Evolutionary conservation across 345 rosid genomes (phyloP).

Genomic region (Acer saccharum): DNA sequence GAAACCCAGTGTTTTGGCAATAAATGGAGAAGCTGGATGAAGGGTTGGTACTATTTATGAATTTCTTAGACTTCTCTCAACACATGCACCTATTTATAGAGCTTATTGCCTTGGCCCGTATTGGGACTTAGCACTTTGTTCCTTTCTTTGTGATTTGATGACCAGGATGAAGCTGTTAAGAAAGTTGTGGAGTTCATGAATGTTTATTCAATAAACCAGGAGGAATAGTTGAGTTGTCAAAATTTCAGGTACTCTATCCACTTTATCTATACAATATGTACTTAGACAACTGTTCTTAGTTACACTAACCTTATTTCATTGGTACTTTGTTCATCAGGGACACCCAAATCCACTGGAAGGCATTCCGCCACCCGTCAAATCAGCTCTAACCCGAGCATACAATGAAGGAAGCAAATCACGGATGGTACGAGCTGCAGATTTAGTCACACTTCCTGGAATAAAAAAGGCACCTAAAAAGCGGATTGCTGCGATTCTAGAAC

Average conservation of each 20-base stretch:
- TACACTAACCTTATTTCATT: neutral
- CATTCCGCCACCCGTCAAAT: slow-evolving; percentile 74
- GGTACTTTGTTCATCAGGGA: slow-evolving; percentile 53
- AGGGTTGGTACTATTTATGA: too few relatives aligned
- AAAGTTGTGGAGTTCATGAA: slow-evolving; percentile 91
- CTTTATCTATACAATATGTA: neutral
- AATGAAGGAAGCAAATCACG: slow-evolving; percentile 68
- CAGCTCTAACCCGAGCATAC: slow-evolving; percentile 88
- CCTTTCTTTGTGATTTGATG: slow-evolving; percentile 16
- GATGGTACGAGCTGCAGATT: slow-evolving; percentile 90
- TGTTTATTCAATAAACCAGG: slow-evolving; percentile 85
- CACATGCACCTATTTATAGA: neutral
- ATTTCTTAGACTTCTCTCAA: too few relatives aligned
- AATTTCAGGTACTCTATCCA: slow-evolving; percentile 62
- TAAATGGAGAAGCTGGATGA: too few relatives aligned
- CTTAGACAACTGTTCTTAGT: neutral
- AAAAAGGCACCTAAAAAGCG: slow-evolving; percentile 85
- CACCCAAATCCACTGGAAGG: slow-evolving; percentile 84
- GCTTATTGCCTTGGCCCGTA: neutral
- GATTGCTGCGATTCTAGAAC: slow-evolving; percentile 78
- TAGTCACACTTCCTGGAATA: slow-evolving; percentile 77
- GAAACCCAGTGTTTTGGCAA: too few relatives aligned
- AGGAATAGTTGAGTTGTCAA: slow-evolving; percentile 79
- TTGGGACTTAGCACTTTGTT: neutral
- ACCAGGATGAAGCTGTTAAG: slow-evolving; percentile 87